Evolutionary conservation across 306 rosid species (phyloP).

Genomic region (Mimosa bimucronata): DNA sequence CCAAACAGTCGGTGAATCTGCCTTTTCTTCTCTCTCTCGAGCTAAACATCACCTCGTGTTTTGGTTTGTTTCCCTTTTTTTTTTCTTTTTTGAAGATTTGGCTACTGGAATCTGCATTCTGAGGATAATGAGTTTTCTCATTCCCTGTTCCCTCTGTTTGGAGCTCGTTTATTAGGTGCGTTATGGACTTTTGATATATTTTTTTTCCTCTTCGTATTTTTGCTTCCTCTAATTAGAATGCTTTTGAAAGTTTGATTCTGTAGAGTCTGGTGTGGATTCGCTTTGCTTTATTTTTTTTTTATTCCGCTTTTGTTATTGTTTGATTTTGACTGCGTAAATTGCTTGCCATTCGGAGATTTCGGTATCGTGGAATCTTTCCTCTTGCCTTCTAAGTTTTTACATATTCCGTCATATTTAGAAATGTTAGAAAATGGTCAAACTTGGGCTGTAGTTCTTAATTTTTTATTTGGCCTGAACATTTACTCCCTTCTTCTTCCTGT

Average conservation of each 20-base stretch:
- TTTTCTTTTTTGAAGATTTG: too few relatives aligned
- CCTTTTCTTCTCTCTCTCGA: too few relatives aligned
- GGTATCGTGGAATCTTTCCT: conserved; percentile 32
- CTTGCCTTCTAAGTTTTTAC: too few relatives aligned
- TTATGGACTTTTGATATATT: not conserved
- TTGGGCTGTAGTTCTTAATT: not conserved
- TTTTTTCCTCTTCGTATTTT: too few relatives aligned
- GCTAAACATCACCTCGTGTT: too few relatives aligned
- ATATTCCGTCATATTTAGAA: conserved; percentile 27
- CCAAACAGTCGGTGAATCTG: conserved; percentile 27
- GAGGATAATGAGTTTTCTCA: conserved; percentile 41
- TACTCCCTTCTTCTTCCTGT: not conserved
- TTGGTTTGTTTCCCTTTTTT: too few relatives aligned
- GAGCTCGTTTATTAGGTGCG: conserved; percentile 46
- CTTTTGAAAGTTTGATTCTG: conserved; percentile 15
- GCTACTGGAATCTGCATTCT: conserved; percentile 37
- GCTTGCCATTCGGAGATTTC: too few relatives aligned
- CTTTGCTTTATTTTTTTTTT: not conserved
- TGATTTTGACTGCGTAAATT: conserved; percentile 30
- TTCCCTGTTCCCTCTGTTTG: conserved; percentile 32
- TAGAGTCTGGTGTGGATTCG: not conserved
- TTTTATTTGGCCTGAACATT: conserved; percentile 28
- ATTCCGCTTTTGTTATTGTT: too few relatives aligned
- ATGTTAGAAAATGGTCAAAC: conserved; percentile 33
- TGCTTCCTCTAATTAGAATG: too few relatives aligned